phyloP scores from a whole-genome alignment of 169 alveolate genomes.

The Plasmodium gaboni region DNA sequence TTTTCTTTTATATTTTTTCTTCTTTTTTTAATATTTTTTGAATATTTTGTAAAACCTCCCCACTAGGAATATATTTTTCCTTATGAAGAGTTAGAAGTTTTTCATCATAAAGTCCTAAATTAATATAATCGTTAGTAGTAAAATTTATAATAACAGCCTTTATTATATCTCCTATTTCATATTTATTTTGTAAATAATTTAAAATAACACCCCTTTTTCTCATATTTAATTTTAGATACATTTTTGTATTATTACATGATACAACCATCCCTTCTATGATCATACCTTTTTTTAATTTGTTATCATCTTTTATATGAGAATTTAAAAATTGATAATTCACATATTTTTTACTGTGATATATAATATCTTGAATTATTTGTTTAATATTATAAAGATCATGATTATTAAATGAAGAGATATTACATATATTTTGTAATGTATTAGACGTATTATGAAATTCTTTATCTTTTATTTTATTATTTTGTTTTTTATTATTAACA shows the following conservation, averaged over 20 bases:
- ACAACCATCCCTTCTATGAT: conserved; percentile 57
- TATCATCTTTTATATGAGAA: conserved; percentile 53
- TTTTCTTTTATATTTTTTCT: too few species aligned
- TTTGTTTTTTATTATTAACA: not conserved
- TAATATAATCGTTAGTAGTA: conserved; percentile 43
- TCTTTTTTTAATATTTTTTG: too few species aligned
- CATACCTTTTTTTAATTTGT: conserved; percentile 55
- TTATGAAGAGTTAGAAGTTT: too few species aligned
- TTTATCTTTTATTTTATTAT: not conserved
- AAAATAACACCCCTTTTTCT: conserved; percentile 55
- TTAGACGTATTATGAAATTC: not conserved
- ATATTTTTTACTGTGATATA: conserved; percentile 26
- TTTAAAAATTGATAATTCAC: conserved; percentile 53
- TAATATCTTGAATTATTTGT: conserved; percentile 12
- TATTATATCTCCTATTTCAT: conserved; percentile 56
- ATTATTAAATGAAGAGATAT: not conserved
- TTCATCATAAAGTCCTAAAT: conserved; percentile 21
- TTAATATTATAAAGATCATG: conserved; percentile 1
- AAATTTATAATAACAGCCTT: conserved; percentile 41
- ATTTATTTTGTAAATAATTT: conserved; percentile 8
- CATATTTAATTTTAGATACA: conserved; percentile 48
- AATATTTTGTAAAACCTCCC: too few species aligned
- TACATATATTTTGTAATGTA: not conserved
- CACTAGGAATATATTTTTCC: too few species aligned
- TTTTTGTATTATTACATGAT: conserved; percentile 50